These are phyloP conservation scores for Stropharia rugosoannulata DNA, from an alignment of 768 basidiomycete species.

Conservation along the genomic window DNA sequence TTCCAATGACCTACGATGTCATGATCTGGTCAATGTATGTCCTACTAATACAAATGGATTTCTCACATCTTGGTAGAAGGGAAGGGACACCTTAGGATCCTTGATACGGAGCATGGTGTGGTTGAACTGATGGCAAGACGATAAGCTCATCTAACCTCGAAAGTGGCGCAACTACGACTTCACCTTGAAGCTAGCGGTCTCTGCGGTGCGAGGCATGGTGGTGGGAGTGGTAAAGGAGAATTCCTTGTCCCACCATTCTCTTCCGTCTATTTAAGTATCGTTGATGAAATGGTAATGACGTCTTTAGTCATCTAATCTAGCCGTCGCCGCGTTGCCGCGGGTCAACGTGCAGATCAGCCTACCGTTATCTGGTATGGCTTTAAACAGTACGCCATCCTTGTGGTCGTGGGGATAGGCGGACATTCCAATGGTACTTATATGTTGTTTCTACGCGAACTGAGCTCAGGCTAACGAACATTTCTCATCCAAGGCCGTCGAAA, in stretches of 20 bases:
- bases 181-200: conserved; percentile 66
- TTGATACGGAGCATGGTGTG: conserved; percentile 90
- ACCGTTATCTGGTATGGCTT: too few relatives aligned
- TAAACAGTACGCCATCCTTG: too few relatives aligned
- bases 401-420: too few relatives aligned
- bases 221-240: conserved; percentile 7
- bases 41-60: neutral
- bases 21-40: neutral
- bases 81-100: conserved; percentile 78
- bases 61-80: conserved; percentile 75
- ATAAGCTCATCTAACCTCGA: neutral
- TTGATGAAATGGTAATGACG: too few relatives aligned
- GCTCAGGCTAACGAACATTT: too few relatives aligned
- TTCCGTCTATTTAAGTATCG: neutral
- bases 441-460: too few relatives aligned
- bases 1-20: conserved; percentile 55
- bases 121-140: conserved; percentile 53
- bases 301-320: too few relatives aligned
- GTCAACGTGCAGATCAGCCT: too few relatives aligned
- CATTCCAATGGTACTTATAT: too few relatives aligned
- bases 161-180: neutral
- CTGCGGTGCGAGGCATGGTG: conserved; percentile 62
- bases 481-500: too few relatives aligned
- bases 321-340: too few relatives aligned
- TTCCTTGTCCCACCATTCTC: neutral